Conservation (phyloP, 495 filamentous ascomycete species). For the Penicillium mononematosum region DNA sequence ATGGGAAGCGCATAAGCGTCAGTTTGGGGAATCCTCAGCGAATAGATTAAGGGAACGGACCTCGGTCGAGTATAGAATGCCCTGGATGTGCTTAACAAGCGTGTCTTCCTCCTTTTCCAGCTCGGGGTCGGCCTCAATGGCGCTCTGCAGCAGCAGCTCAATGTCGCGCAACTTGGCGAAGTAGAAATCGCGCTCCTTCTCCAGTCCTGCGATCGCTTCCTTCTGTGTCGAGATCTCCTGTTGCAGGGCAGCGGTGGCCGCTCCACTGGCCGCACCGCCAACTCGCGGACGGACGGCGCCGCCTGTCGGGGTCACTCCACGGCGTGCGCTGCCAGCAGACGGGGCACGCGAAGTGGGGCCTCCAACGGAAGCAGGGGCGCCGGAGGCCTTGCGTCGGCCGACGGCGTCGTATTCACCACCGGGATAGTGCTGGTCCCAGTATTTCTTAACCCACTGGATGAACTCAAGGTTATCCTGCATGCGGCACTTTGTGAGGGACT, state of each 20-base stretch:
- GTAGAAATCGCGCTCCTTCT: conserved; percentile 97
- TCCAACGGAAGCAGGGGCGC: conserved; percentile 45
- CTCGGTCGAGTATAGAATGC: conserved; percentile 96
- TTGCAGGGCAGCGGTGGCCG: conserved; percentile 64
- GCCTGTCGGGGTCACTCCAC: conserved; percentile 74
- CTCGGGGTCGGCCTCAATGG: conserved; percentile 85
- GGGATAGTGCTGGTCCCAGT: conserved; percentile 98
- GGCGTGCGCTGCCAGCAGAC: conserved; percentile 36
- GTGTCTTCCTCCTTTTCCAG: conserved; percentile 90
- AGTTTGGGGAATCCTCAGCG: conserved; percentile 2
- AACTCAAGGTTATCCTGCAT: conserved; percentile 99
- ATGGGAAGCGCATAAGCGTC: conserved; percentile 12
- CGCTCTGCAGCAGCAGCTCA: conserved; percentile 86
- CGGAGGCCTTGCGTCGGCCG: conserved; percentile 73
- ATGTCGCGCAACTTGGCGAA: conserved; percentile 98
- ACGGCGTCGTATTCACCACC: conserved; percentile 95
- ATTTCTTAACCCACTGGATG: conserved; percentile 91
- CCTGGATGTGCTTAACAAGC: conserved; percentile 89
- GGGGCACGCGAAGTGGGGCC: conserved; percentile 36
- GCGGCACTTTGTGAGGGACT: conserved; percentile 91
- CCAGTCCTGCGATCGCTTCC: conserved; percentile 80
- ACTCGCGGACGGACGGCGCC: conserved; percentile 51
- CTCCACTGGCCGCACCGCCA: conserved; percentile 50
- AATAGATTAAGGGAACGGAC: conserved; percentile 38
- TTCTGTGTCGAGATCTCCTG: conserved; percentile 82